Conservation (phyloP, 2,329 filamentous ascomycete species). For the Ophiostoma sp. region DNA sequence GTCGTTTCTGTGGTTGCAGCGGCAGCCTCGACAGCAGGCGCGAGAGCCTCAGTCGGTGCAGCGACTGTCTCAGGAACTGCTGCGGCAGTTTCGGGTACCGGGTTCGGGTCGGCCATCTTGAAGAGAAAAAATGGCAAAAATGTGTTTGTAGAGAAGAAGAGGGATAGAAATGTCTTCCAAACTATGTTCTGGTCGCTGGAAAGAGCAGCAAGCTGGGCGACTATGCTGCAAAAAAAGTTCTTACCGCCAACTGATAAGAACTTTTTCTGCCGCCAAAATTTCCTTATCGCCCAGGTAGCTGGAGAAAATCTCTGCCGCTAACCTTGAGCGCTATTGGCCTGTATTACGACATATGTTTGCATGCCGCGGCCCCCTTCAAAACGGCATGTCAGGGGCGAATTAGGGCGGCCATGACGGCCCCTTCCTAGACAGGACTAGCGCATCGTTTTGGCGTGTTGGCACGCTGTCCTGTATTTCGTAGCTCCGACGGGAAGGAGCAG, state of each 20-base stretch:
- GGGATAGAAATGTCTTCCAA: not conserved
- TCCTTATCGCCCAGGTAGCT: slow-evolving; percentile 26
- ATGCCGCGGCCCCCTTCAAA: not conserved
- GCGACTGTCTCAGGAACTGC: not conserved
- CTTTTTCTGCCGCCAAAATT: slow-evolving; percentile 28
- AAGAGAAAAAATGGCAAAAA: not conserved
- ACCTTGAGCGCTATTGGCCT: not conserved
- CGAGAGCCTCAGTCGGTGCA: not conserved
- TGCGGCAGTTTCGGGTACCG: not conserved
- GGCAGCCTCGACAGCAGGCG: not conserved
- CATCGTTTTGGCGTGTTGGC: not conserved
- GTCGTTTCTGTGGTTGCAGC: not conserved
- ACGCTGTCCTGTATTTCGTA: slow-evolving; percentile 2
- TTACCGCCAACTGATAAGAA: slow-evolving; percentile 27
- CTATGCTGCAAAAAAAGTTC: slow-evolving; percentile 16
- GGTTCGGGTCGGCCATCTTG: not conserved
- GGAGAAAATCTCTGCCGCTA: slow-evolving; percentile 15
- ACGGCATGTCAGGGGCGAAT: not conserved
- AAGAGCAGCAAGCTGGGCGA: not conserved
- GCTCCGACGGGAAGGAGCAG: slow-evolving; percentile 8
- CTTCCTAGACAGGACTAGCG: slow-evolving; percentile 2
- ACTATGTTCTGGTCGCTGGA: not conserved
- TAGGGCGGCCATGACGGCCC: not conserved
- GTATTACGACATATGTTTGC: not conserved
- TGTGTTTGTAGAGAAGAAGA: not conserved